A percentile compares a stretch with the other conserved stretches of the same genome.
These are phyloP conservation scores for Polyporus tsugae DNA, from an alignment of 1,284 basidiomycete genomes.

Conservation along the genomic window DNA sequence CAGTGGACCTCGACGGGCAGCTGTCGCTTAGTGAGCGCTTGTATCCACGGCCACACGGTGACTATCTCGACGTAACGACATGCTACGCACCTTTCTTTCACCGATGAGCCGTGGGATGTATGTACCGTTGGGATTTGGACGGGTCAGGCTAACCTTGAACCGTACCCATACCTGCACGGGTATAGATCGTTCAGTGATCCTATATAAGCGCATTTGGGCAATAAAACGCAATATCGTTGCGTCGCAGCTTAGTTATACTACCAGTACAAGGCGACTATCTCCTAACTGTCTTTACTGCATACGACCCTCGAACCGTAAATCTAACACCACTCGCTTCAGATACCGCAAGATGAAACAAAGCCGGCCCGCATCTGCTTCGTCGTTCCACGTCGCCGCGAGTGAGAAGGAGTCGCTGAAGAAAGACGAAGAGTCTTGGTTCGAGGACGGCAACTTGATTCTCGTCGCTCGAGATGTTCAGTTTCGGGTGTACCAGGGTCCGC, in stretches of 20 bases:
- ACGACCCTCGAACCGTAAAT: neutral
- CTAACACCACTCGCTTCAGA: neutral
- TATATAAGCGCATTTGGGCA: neutral
- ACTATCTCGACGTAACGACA: no score
- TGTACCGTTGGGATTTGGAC: no score
- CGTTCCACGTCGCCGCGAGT: neutral
- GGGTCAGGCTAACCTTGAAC: no score
- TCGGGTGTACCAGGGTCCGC: constrained; percentile 23
- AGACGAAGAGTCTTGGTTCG: constrained; percentile 23
- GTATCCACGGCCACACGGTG: no score
- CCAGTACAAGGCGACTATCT: no score
- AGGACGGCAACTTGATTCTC: constrained; percentile 22
- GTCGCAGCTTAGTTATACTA: neutral
- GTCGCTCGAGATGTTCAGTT: constrained; percentile 22
- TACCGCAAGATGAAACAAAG: constrained; percentile 6
- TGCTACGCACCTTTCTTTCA: no score
- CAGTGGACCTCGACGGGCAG: no score
- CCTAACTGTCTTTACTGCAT: no score
- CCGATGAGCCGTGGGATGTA: no score
- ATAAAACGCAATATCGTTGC: neutral
- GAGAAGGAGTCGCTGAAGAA: neutral
- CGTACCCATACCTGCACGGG: no score
- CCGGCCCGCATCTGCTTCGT: constrained; percentile 3
- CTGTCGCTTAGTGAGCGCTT: no score
- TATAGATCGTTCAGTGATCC: neutral